A percentile compares a stretch with the other conserved stretches of the same genome.
phyloP scores from a whole-genome alignment of 2,329 filamentous ascomycete genomes.

The Orbilia oligospora region DNA sequence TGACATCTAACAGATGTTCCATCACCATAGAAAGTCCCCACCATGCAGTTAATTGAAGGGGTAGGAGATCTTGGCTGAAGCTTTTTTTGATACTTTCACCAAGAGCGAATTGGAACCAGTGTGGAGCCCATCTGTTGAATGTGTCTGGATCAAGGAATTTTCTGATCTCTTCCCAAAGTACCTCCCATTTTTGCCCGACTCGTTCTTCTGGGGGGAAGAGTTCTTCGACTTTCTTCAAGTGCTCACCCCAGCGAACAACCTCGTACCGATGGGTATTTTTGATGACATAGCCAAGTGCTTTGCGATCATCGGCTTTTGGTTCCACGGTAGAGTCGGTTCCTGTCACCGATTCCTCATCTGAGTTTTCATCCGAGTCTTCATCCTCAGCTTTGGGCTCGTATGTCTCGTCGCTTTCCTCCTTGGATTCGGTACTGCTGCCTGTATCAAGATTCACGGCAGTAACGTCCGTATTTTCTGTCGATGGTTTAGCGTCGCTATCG shows the following conservation, averaged over 20 bases:
- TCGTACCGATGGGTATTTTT: constrained; percentile 42
- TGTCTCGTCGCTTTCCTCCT: not conserved
- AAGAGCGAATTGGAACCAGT: constrained; percentile 25
- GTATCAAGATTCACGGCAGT: not conserved
- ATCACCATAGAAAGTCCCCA: constrained; percentile 44
- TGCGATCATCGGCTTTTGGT: not conserved
- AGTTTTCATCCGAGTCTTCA: not conserved
- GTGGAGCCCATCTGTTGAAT: constrained; percentile 37
- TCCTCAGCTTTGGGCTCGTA: not conserved
- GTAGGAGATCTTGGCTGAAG: not conserved
- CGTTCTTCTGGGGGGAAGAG: constrained; percentile 36
- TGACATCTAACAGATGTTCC: constrained; percentile 32
- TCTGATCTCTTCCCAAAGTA: constrained; percentile 36
- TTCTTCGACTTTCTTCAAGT: constrained; percentile 47
- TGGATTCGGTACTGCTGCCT: not conserved
- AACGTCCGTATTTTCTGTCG: not conserved
- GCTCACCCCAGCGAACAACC: constrained; percentile 37
- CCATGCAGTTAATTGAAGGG: constrained; percentile 34
- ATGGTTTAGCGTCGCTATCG: not conserved
- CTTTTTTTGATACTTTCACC: not conserved
- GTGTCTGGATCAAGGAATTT: constrained; percentile 44
- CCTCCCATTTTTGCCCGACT: constrained; percentile 49
- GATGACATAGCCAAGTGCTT: not conserved
- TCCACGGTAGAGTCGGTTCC: constrained; percentile 1
- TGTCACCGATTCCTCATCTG: not conserved